Base-by-base conservation (phyloP, 306 rosid species). In the Quercus robur region DNA sequence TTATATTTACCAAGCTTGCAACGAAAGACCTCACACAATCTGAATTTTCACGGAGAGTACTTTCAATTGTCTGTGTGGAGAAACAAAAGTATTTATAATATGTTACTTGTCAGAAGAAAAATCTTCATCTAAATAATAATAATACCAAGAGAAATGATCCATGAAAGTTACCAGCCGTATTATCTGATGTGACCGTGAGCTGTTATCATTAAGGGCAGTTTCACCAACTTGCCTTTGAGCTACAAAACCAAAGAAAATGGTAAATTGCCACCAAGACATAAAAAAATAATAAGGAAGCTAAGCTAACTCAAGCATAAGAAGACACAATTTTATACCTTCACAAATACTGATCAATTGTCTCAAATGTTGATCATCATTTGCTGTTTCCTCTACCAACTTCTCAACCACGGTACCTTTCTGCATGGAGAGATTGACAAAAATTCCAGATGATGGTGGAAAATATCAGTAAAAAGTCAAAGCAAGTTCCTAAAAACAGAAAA, bases 221-320 rank as follows among this genome's bases (percentile, higher is more conserved):
- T 96, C 99, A 5, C 99, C 99, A 35, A 96, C 99, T 84, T 96
- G 99, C 89, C 99, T 88, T 92, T 96, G 99, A 71, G 99, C 97
- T 96, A 84, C 80, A 83, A 77, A 76, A 75, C n/a, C 69, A 44
- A 67, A 78, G 55, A 63, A 82, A 75, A 41, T 38, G 14, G n/a
- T 52, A 74, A 19, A 51, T 57, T 26, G 17, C 20, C 26, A 21
- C 35, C 6, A 56, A 4, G 69, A 57, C 58, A 38, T 63, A 15
- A 21, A 70, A 49, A 33, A 33, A 67, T 55, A 52, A 64, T 31
- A 52, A 71, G 33, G 23, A 76, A 61, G 80, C 41, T 41, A n/a
- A 58, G n/a, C 57, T 63, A 38, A 41, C 23, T 66, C 68, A 56
- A 77, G 44, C 41, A 67, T 59, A 69, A 75, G 64, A 58, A 18